Conservation (phyloP, 352 stramenopile genomes). For the Pythium brassicae region DNA sequence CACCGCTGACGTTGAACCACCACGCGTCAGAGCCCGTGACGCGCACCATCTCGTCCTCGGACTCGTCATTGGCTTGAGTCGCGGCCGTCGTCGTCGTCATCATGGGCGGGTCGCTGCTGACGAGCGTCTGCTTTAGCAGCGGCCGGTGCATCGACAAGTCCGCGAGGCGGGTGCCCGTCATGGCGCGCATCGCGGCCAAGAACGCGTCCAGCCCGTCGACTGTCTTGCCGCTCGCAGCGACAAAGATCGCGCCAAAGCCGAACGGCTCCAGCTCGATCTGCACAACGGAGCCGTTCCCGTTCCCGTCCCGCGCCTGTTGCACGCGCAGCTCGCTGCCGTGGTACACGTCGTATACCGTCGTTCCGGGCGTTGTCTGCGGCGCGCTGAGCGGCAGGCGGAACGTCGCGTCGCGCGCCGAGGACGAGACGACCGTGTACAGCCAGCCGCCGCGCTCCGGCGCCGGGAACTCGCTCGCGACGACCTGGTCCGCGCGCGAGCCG, state of each 20-base stretch:
- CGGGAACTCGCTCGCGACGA: slow-evolving; percentile 51
- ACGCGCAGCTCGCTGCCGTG: slow-evolving; percentile 37
- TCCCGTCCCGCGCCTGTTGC: slow-evolving; percentile 7
- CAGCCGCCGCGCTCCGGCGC: slow-evolving; percentile 18
- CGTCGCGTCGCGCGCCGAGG: slow-evolving; percentile 18
- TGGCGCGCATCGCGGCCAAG: slow-evolving; percentile 37
- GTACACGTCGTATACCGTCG: slow-evolving; percentile 63
- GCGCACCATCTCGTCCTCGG: slow-evolving; percentile 34
- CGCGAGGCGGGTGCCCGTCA: slow-evolving; percentile 42
- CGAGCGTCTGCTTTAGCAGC: slow-evolving; percentile 36
- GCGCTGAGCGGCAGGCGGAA: slow-evolving; percentile 31
- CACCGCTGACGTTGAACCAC: slow-evolving; percentile 79
- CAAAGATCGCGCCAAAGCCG: slow-evolving; percentile 58
- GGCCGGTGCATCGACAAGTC: slow-evolving; percentile 36
- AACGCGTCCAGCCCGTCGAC: slow-evolving; percentile 32
- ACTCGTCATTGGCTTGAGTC: too few relatives aligned
- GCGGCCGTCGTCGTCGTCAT: neutral
- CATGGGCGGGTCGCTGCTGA: slow-evolving; percentile 1
- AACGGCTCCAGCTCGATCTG: slow-evolving; percentile 41
- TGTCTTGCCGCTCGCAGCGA: slow-evolving; percentile 11
- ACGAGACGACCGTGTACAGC: slow-evolving; percentile 67
- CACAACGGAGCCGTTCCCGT: slow-evolving; percentile 11
- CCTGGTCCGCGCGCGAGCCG: slow-evolving; percentile 12
- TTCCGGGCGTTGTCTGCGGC: slow-evolving; percentile 9
- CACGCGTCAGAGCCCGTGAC: slow-evolving; percentile 44